phyloP scores from a whole-genome alignment of 2,329 filamentous ascomycete species.

The Xylariomycetidae sp. region DNA sequence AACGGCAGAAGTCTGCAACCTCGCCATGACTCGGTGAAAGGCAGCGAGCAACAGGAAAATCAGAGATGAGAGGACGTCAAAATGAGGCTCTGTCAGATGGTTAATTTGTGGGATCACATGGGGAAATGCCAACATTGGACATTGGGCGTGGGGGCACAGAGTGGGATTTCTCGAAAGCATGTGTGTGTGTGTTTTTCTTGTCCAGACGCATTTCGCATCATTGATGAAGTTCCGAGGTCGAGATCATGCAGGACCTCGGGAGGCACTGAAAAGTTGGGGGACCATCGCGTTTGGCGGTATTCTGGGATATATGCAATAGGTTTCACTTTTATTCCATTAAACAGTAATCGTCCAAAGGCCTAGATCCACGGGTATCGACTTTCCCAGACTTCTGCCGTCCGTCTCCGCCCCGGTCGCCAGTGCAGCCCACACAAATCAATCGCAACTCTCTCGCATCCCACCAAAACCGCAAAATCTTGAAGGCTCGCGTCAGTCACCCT shows the following conservation, averaged over 20 bases:
- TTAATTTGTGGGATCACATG: slow-evolving; percentile 28
- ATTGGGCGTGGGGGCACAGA: slow-evolving; percentile 24
- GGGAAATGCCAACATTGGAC: slow-evolving; percentile 23
- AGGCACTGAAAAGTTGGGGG: too few relatives aligned
- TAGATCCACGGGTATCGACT: background rate
- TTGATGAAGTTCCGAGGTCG: too few relatives aligned
- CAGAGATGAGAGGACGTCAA: slow-evolving; percentile 22
- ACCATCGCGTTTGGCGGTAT: too few relatives aligned
- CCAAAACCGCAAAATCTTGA: slow-evolving; percentile 23
- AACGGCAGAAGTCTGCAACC: too few relatives aligned
- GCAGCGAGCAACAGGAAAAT: slow-evolving; percentile 12
- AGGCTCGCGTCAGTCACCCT: slow-evolving; percentile 4
- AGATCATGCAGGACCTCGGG: too few relatives aligned
- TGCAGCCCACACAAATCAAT: slow-evolving; percentile 23
- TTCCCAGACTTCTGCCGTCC: slow-evolving; percentile 12
- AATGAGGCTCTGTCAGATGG: slow-evolving; percentile 26
- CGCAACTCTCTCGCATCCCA: too few relatives aligned
- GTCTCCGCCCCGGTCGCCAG: slow-evolving; percentile 11
- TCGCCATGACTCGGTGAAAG: too few relatives aligned
- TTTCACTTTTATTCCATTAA: background rate
- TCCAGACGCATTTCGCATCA: too few relatives aligned
- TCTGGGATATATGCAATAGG: too few relatives aligned
- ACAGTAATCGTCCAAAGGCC: background rate
- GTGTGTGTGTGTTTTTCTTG: too few relatives aligned
- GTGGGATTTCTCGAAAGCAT: slow-evolving; percentile 12